phyloP scores from a whole-genome alignment of 192 early-diverging fungal genomes.

The Geosiphon pyriformis region DNA sequence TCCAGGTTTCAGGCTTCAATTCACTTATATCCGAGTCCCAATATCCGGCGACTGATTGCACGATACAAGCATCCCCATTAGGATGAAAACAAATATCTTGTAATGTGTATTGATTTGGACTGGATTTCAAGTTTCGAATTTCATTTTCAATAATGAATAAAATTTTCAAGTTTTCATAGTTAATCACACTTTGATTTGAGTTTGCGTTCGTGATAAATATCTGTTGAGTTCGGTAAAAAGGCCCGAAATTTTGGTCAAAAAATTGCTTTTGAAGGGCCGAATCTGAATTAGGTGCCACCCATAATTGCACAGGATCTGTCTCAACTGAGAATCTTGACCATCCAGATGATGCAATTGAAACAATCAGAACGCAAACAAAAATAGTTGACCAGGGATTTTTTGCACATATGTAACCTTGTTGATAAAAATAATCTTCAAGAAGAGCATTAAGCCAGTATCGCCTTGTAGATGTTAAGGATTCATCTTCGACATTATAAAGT shows the following conservation, averaged over 20 bases:
- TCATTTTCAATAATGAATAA: constrained; percentile 47
- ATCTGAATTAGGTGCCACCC: constrained; percentile 55
- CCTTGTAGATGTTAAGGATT: constrained; percentile 34
- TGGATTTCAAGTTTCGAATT: constrained; percentile 38
- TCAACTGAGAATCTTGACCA: constrained; percentile 52
- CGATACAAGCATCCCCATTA: constrained; percentile 51
- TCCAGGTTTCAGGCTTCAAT: constrained; percentile 42
- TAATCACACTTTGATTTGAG: constrained; percentile 33
- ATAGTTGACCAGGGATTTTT: constrained; percentile 50
- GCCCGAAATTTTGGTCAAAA: constrained; percentile 58
- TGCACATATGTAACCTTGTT: constrained; percentile 51
- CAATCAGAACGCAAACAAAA: constrained; percentile 31
- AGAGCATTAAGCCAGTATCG: constrained; percentile 45
- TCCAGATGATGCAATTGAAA: constrained; percentile 49
- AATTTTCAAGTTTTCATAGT: constrained; percentile 34
- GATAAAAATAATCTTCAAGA: constrained; percentile 57
- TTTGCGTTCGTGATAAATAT: constrained; percentile 45
- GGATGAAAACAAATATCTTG: constrained; percentile 58
- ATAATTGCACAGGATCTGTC: constrained; percentile 51
- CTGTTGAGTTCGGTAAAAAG: constrained; percentile 64
- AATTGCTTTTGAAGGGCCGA: constrained; percentile 48
- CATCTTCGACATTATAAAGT: constrained; percentile 36
- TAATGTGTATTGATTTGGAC: constrained; percentile 34
- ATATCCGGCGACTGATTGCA: constrained; percentile 62
- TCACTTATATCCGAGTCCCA: constrained; percentile 47